A percentile compares a stretch with the other conserved stretches of the same genome.
These are phyloP conservation scores for Carex cristatella DNA, from an alignment of 176 grass and related monocot species.

Conservation along the genomic window DNA sequence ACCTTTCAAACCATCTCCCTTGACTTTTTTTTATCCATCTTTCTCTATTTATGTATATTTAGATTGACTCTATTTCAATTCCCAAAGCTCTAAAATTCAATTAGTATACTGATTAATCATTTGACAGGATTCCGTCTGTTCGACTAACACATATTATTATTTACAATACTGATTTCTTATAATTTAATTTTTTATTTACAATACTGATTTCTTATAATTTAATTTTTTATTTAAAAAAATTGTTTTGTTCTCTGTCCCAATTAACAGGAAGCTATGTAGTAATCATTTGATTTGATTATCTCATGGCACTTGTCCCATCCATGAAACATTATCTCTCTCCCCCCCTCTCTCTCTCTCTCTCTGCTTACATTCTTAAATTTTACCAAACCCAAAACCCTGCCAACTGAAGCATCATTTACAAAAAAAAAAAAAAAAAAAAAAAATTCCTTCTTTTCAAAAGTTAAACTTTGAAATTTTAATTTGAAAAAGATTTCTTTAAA, in stretches of 20 bases:
- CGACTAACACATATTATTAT: too few species aligned
- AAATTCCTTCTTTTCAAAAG: too few species aligned
- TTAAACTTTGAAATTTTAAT: too few species aligned
- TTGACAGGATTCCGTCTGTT: too few species aligned
- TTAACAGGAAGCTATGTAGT: neutral
- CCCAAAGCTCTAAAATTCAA: neutral
- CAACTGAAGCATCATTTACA: conserved; percentile 16
- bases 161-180: too few species aligned
- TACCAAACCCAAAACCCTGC: neutral
- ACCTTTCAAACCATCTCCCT: conserved; percentile 32
- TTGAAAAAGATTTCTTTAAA: neutral
- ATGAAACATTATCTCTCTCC: neutral
- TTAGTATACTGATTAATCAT: too few species aligned
- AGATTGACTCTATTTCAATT: neutral
- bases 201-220: too few species aligned
- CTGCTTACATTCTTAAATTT: conserved; percentile 5
- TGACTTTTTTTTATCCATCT: neutral
- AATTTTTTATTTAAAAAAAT: too few species aligned
- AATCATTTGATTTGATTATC: conserved; percentile 44
- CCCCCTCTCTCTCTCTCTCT: neutral
- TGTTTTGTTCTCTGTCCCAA: too few species aligned
- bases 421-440: neutral
- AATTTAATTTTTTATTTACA: too few species aligned
- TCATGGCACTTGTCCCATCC: neutral
- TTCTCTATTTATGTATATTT: neutral